Evolutionary conservation across 768 basidiomycete species (phyloP).

Genomic region (Hericium erinaceus): DNA sequence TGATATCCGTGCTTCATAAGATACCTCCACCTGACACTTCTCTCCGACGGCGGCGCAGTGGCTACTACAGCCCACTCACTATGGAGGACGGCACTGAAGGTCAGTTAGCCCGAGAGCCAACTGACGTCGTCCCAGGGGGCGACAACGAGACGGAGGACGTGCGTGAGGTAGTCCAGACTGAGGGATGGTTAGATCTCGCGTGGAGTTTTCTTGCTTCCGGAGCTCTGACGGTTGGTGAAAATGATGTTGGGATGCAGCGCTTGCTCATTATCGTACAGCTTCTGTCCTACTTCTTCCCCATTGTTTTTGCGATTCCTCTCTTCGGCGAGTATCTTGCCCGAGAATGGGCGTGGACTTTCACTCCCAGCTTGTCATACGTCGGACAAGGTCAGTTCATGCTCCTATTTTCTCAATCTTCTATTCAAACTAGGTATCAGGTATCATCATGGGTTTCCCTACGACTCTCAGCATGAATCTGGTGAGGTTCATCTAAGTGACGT

Average conservation of each 20-base stretch:
- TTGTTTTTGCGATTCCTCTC: conserved; percentile 77
- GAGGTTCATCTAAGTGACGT: conserved; percentile 15
- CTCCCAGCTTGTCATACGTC: conserved; percentile 85
- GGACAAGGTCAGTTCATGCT: conserved; percentile 58
- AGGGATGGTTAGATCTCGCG: conserved; percentile 70
- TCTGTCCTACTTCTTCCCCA: conserved; percentile 81
- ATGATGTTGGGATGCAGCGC: not conserved
- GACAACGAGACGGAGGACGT: conserved; percentile 22
- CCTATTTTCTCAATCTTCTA: not conserved
- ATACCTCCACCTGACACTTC: conserved; percentile 52
- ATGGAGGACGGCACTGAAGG: conserved; percentile 23
- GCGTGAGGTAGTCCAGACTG: conserved; percentile 41
- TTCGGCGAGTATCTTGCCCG: conserved; percentile 78
- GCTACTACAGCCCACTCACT: conserved; percentile 37
- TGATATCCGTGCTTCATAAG: conserved; percentile 84
- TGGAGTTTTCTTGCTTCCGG: conserved; percentile 77
- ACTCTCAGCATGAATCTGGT: conserved; percentile 90
- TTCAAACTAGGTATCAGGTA: conserved; percentile 38
- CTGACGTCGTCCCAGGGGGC: conserved; percentile 4
- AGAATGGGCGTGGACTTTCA: conserved; percentile 91
- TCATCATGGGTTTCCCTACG: conserved; percentile 97
- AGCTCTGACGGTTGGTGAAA: conserved; percentile 56
- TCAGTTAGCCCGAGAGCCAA: conserved; percentile 22
- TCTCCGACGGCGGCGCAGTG: conserved; percentile 39
- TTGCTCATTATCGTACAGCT: conserved; percentile 39